Base-by-base conservation (phyloP, 2,329 filamentous ascomycete genomes). In the Diplodia mutila region DNA sequence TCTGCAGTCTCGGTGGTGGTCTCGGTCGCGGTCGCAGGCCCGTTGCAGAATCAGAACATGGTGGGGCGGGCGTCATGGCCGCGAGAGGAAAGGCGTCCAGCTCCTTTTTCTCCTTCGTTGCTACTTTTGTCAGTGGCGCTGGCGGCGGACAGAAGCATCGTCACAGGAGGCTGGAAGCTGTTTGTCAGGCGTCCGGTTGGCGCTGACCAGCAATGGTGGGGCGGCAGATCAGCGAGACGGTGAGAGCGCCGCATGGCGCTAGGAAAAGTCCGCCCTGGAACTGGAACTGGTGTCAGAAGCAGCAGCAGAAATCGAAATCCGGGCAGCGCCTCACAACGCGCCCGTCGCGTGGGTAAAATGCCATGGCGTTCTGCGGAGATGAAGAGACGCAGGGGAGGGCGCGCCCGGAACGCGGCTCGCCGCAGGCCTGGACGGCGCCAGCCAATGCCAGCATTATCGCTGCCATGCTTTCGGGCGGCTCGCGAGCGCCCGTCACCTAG, bases 191-290 rank as follows among this genome's bases (percentile, higher is more conserved):
- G 54, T n/a, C 23, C n/a, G 57, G 34, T 46, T 59, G 37, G 34
- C 42, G 55, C 51, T 55, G 37, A 12, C 12, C 55, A 23, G 39
- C 23, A n/a, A n/a, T n/a, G n/a, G 66, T 74, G 46, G 72, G 72
- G 32, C 67, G 55, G 53, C 67, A 71, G 48, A 69, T 75, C 42
- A 69, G 53, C 64, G 65, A 46, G 29, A 49, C 55, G 57, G 57
- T 61, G 57, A 61, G 57, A 61, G 57, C 23, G 57, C 57, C 39
- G 39, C 57, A 49, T 18, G 5, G 14, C 55, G 37, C 34, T 59
- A 59, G 42, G 42, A 46, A 46, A 46, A 46, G 21, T 59, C 55
- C 21, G 54, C 18, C 32, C 4, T 12, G 27, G 52, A 18, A 9
- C 52, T 27, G 49, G 49, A 25, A 52, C 21, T 12, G n/a, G n/a